These are phyloP conservation scores for Hemileccinum rubropunctum DNA, from an alignment of 768 basidiomycete species.

Conservation along the genomic window DNA sequence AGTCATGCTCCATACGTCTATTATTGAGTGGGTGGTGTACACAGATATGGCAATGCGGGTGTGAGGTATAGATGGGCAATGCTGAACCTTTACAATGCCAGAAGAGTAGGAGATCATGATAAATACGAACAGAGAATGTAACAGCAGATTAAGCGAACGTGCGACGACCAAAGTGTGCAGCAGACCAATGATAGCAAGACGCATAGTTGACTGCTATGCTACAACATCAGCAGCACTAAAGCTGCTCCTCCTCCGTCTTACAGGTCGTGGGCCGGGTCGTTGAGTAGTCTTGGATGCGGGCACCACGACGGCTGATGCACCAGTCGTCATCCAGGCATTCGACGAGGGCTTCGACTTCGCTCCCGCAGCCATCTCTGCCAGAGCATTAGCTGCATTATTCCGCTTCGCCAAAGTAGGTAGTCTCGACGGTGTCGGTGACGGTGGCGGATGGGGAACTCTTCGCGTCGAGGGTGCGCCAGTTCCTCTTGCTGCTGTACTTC, in stretches of 20 bases:
- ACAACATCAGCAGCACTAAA: conserved; percentile 86
- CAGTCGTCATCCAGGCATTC: conserved; percentile 78
- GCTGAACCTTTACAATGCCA: conserved; percentile 31
- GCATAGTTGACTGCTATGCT: conserved; percentile 42
- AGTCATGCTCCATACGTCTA: conserved; percentile 7
- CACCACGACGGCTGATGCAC: conserved; percentile 64
- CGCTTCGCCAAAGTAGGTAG: conserved; percentile 72
- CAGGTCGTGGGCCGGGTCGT: conserved; percentile 69
- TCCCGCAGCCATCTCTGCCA: conserved; percentile 49
- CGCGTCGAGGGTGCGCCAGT: conserved; percentile 32
- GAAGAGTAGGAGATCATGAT: conserved; percentile 20
- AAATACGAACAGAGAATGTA: conserved; percentile 25
- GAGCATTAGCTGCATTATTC: conserved; percentile 40
- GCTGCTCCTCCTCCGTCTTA: conserved; percentile 78
- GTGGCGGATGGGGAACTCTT: conserved; percentile 45
- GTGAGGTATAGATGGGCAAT: conserved; percentile 15
- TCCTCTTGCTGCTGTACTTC: conserved; percentile 42
- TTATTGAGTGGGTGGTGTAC: conserved; percentile 19
- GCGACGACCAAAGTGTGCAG: neutral
- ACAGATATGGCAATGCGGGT: conserved; percentile 15
- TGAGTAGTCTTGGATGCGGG: conserved; percentile 64
- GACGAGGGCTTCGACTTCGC: conserved; percentile 37
- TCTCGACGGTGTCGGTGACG: conserved; percentile 71
- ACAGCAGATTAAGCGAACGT: conserved; percentile 7
- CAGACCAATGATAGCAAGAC: neutral